Evolutionary conservation across 2,329 filamentous ascomycete genomes (phyloP), one percentile per base, ranked within the genome.

Genomic region (Pseudogymnoascus sp.): DNA sequence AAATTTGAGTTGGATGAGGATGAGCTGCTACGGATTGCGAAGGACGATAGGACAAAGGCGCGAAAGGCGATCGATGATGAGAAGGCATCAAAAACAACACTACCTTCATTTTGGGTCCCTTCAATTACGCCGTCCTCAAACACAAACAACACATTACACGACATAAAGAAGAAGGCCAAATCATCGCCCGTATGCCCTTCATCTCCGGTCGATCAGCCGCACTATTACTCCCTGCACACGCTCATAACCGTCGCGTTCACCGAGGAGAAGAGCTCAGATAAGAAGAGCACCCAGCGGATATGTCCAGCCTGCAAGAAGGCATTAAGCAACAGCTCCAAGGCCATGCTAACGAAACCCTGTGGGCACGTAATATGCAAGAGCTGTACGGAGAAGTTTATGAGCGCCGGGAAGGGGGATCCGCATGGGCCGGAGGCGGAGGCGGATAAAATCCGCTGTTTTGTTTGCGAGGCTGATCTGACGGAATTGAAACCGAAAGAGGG

Each of bases 21-120:
- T 38, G 89, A 94, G 71, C 75, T 95, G 58, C 77, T 82, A 64
- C 79, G 84, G 41, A 85, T 91, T 67, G 86, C 85, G 3, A 75
- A 76, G 59, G 82, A 86, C 61, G 90, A 95, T 70, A 81, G 84
- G 62, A 77, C 80, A 33, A 88, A 86, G 69, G 83, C 87, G 19
- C 84, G 86, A 67, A 84, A 80, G 62, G 83, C 84, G 18, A 80
- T 94, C 61, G 84, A 89, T 58, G 81, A 83, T 39, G 89, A 95
- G 71, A 89, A 86, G 76, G 80, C 83, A 2, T 77, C 81, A 7
- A 89, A 87, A 72, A 81, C 83, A 1, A 80, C 81, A 13, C 75
- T 96, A 0, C 89, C 90, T 0, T 95, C 90, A 0, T 97, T 97
- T 74, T 97, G 92, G 94, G 87, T 92, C 1, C 92, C 91, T 0